Evolutionary conservation across 2,329 filamentous ascomycete species (phyloP).

Genomic region (Xylariaceae sp.): DNA sequence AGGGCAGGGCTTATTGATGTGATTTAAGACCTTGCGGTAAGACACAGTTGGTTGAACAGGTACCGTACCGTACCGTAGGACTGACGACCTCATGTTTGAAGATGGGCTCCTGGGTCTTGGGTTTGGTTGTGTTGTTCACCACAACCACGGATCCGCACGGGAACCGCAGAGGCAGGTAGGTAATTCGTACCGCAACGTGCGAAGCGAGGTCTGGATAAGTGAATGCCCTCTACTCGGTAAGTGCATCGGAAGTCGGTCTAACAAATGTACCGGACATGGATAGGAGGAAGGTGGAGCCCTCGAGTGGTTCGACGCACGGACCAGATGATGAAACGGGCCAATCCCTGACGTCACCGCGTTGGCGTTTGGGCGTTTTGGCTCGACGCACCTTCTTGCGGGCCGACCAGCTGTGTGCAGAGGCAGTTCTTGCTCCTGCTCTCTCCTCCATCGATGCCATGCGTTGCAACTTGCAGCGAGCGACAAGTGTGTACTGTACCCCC

Average conservation of each 20-base stretch:
- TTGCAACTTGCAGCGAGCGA: not conserved
- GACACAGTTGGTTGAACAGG: not conserved
- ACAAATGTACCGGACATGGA: not conserved
- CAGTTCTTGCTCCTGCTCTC: too few relatives aligned
- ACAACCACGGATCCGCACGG: too few relatives aligned
- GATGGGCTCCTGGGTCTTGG: too few relatives aligned
- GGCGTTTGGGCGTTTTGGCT: not conserved
- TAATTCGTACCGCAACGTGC: not conserved
- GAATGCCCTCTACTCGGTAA: not conserved
- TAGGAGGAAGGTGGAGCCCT: not conserved
- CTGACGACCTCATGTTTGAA: too few relatives aligned
- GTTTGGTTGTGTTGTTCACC: too few relatives aligned
- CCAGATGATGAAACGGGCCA: conserved; percentile 14
- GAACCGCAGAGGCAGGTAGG: not conserved
- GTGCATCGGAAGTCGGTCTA: not conserved
- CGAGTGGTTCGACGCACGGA: not conserved
- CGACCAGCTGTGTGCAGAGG: not conserved
- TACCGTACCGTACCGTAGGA: not conserved
- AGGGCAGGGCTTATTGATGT: not conserved
- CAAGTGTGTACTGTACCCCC: not conserved
- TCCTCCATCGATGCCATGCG: not conserved
- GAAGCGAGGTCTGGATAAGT: not conserved
- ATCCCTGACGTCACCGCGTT: conserved; percentile 15
- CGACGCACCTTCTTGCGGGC: not conserved
- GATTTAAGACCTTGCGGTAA: not conserved